Evolutionary conservation across 768 basidiomycete species (phyloP).

Genomic region (Mycena galericulata): DNA sequence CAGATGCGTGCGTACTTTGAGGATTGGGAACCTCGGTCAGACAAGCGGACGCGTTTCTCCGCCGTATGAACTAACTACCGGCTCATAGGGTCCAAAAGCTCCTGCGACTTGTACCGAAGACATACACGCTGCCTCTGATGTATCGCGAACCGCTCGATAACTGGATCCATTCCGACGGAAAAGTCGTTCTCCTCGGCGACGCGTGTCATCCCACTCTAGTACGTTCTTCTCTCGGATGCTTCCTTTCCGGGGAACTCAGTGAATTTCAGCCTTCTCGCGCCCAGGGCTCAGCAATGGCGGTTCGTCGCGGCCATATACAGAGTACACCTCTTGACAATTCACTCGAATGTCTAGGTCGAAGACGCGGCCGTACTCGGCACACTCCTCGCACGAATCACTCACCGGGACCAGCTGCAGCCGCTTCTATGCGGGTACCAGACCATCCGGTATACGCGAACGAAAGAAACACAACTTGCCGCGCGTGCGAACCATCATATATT

Average conservation of each 20-base stretch:
- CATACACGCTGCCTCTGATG: conserved; percentile 61
- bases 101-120: conserved; percentile 56
- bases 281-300: conserved; percentile 68
- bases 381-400: conserved; percentile 62
- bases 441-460: conserved; percentile 63
- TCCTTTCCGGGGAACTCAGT: not conserved
- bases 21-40: conserved; percentile 62
- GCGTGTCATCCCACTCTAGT: conserved; percentile 68
- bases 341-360: conserved; percentile 57
- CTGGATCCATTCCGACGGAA: conserved; percentile 60
- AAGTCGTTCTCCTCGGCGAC: conserved; percentile 63
- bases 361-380: conserved; percentile 63
- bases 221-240: not conserved
- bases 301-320: conserved; percentile 28
- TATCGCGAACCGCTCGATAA: conserved; percentile 60
- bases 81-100: conserved; percentile 57
- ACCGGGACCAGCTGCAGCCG: conserved; percentile 53
- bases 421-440: conserved; percentile 65
- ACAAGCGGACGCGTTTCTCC: not conserved
- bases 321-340: not conserved
- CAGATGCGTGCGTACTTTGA: conserved; percentile 61
- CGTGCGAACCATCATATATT: conserved; percentile 65
- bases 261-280: conserved; percentile 60
- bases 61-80: not conserved
- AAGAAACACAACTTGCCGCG: conserved; percentile 61